phyloP scores from a whole-genome alignment of 305 asterid genomes.

The Fraxinus greggii region DNA sequence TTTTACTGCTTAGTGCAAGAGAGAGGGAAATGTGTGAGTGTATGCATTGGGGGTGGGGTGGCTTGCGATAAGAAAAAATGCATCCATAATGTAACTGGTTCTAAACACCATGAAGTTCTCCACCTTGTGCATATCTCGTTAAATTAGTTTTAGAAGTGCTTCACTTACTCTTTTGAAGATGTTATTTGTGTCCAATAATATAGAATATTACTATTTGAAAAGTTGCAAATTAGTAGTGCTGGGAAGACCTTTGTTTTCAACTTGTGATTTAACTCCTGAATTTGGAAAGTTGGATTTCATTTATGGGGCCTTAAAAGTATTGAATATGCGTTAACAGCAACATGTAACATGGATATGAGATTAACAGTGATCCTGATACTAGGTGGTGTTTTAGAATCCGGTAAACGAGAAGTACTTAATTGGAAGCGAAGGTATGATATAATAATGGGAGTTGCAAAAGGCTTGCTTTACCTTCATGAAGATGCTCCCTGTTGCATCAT shows the following conservation, averaged over 20 bases:
- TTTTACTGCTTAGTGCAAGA: neutral
- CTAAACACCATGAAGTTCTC: neutral
- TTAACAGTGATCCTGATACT: constrained; percentile 20
- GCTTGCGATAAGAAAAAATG: neutral
- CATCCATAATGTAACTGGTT: neutral
- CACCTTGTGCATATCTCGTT: neutral
- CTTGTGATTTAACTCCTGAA: neutral
- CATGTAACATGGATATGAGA: neutral
- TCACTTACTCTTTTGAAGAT: neutral
- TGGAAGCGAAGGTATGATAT: constrained; percentile 85
- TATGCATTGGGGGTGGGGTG: neutral
- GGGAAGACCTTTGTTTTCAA: neutral
- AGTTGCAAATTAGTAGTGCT: neutral
- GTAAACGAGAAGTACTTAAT: constrained; percentile 44
- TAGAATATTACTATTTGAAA: neutral
- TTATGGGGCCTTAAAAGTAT: neutral
- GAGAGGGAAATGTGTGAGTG: neutral
- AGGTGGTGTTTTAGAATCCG: constrained; percentile 48
- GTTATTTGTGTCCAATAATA: neutral
- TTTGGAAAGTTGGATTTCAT: neutral
- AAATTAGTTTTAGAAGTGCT: neutral
- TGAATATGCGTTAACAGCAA: neutral
- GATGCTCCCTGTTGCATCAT: constrained; percentile 73
- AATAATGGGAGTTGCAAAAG: constrained; percentile 78
- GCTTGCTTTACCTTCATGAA: constrained; percentile 87